Evolutionary conservation across 805 yeast genomes (phyloP).

Genomic region (Hanseniaspora clermontiae): DNA sequence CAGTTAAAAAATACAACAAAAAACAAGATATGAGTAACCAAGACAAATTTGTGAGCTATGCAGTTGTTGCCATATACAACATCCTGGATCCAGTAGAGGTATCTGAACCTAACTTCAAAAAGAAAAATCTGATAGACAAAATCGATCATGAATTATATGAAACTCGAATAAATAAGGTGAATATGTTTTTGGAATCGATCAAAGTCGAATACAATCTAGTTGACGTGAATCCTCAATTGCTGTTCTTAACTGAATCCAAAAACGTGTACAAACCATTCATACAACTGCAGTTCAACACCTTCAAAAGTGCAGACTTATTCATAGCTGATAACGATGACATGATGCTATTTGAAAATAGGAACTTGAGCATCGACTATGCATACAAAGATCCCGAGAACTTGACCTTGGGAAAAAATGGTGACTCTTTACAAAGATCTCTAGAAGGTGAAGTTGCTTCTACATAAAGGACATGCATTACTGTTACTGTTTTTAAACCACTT

Average conservation of each 20-base stretch:
- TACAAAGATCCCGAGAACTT: constrained; percentile 42
- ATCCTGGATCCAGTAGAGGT: neutral
- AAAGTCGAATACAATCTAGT: constrained; percentile 40
- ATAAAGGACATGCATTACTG: constrained; percentile 84
- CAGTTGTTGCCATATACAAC: constrained; percentile 15
- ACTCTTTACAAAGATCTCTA: constrained; percentile 55
- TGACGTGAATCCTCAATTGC: constrained; percentile 18
- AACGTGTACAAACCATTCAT: constrained; percentile 47
- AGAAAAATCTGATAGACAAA: constrained; percentile 46
- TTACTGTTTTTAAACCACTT: constrained; percentile 96
- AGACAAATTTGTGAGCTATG: constrained; percentile 8
- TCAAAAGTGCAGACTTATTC: constrained; percentile 60
- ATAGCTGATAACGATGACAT: constrained; percentile 50
- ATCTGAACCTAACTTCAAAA: neutral
- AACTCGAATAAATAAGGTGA: constrained; percentile 28
- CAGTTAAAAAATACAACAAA: constrained; percentile 51
- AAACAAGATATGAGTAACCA: constrained; percentile 31
- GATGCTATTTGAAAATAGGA: constrained; percentile 53
- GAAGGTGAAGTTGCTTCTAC: constrained; percentile 63
- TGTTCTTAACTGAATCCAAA: constrained; percentile 34
- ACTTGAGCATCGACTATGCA: constrained; percentile 55
- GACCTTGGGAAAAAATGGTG: constrained; percentile 56
- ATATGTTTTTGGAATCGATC: neutral
- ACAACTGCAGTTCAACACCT: constrained; percentile 49
- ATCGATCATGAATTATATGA: constrained; percentile 57